These are phyloP conservation scores for Coelastrella sp. DNA, from an alignment of 139 green algal species.

Conservation along the genomic window DNA sequence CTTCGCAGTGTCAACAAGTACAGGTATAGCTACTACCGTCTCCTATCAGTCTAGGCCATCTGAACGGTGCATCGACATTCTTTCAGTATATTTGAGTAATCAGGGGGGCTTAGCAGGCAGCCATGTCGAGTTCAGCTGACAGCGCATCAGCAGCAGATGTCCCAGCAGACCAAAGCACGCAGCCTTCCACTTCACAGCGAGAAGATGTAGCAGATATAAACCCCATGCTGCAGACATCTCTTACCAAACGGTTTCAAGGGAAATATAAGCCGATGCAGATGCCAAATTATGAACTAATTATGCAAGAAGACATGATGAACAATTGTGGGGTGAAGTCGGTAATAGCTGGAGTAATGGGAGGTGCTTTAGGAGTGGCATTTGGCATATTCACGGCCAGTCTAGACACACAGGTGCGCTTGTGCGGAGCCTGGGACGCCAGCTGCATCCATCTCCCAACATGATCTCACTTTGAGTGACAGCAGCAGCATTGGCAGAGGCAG, in stretches of 20 bases:
- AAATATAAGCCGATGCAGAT: constrained; percentile 29
- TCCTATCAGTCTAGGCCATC: no score
- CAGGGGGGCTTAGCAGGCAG: neutral
- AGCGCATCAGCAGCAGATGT: constrained; percentile 11
- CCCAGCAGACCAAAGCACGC: constrained; percentile 12
- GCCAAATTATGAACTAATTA: constrained; percentile 39
- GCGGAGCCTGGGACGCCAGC: neutral
- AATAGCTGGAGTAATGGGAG: constrained; percentile 84
- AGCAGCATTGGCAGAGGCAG: neutral
- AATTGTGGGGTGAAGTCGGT: constrained; percentile 90
- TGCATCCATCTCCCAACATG: no score
- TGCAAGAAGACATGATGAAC: constrained; percentile 92
- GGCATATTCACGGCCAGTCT: constrained; percentile 89
- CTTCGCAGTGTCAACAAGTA: no score
- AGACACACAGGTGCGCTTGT: constrained; percentile 62
- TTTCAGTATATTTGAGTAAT: no score
- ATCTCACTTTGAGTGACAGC: neutral
- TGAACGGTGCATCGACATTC: no score
- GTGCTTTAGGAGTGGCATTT: constrained; percentile 82
- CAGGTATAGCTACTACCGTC: no score
- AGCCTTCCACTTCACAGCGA: constrained; percentile 6
- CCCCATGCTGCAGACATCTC: constrained; percentile 35
- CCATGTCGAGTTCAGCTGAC: neutral
- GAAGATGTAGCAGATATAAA: neutral
- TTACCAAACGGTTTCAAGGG: constrained; percentile 43